Evolutionary conservation across 2,329 filamentous ascomycete species (phyloP).

Genomic region (Hymenoscyphus repandus): DNA sequence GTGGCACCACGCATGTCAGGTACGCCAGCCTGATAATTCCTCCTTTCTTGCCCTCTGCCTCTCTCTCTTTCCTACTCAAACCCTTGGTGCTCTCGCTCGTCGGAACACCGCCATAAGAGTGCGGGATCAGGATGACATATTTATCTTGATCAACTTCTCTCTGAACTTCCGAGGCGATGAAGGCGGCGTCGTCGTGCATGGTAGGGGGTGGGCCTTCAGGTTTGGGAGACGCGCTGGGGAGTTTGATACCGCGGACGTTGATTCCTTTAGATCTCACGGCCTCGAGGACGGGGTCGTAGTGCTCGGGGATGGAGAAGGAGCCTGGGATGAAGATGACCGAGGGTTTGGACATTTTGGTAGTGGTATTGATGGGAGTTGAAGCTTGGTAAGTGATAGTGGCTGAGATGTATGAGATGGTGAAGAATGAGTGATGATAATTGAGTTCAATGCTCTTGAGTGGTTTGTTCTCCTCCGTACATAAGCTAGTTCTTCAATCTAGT

Average conservation of each 20-base stretch:
- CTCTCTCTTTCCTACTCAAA: slow-evolving; percentile 32
- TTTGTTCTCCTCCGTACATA: too few species aligned
- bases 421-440: too few species aligned
- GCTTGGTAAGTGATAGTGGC: too few species aligned
- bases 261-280: slow-evolving; percentile 6
- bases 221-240: slow-evolving; percentile 7
- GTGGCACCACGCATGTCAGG: slow-evolving; percentile 9
- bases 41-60: slow-evolving; percentile 34
- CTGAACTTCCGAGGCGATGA: slow-evolving; percentile 30
- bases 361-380: not conserved
- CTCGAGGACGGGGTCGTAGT: slow-evolving; percentile 10
- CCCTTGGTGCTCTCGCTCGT: slow-evolving; percentile 32
- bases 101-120: slow-evolving; percentile 36
- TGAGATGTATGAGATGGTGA: too few species aligned
- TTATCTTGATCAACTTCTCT: slow-evolving; percentile 27
- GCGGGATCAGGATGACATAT: slow-evolving; percentile 34
- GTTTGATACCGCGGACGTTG: not conserved
- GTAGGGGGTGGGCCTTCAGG: slow-evolving; percentile 12
- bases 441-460: too few species aligned
- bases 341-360: not conserved
- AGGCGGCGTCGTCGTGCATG: slow-evolving; percentile 34
- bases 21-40: slow-evolving; percentile 29
- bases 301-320: slow-evolving; percentile 8
- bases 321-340: slow-evolving; percentile 16
- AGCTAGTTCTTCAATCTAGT: too few species aligned